Base-by-base conservation (phyloP, 345 rosid species). In the Aquilaria yunnanensis region DNA sequence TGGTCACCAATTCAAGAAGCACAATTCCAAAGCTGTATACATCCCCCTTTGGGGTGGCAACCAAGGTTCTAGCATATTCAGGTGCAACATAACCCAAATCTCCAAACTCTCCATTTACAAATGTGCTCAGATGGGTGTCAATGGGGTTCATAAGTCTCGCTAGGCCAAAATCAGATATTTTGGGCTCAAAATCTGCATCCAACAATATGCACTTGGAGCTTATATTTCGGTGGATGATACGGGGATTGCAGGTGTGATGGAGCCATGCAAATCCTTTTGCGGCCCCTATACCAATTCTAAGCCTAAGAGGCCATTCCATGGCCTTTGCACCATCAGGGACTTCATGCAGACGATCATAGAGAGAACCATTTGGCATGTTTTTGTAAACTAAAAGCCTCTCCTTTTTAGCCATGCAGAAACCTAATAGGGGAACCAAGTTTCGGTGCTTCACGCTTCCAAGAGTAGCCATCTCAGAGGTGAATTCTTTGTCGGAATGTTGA, bases 61-160 rank as follows among this genome's bases (percentile, higher is more conserved):
- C 76, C 57, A 93, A 81, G 34, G 98, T 93, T 74, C 94, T 83
- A 12, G 86, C 32, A 33, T 93, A 90, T 73, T 93, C 97, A 0
- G 98, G 98, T 59, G 97, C 96, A 57, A 87, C 96, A 65, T 93
- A 93, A 67, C 97, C 97, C 64, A 93, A 71, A 75, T 93, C 98
- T 45, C 98, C 98, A 52, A 90, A 93, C 59, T 93, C 97, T 14
- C 98, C 98, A 79, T 93, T 93, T 62, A 93, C 97, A 8, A 93
- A 90, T 51, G 98, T 93, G 75, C 97, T 90, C 70, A 93, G 67
- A 77, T 93, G 98, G 1, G 96, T 93, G 67, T 93, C 97, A 14
- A 90, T 66, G 3, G 98, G 98, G 70, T 90, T 88, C 98, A 93
- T 93, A 61, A 93, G 83, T 74, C 98, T 84, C 12, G 98, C 98